Evolutionary conservation across 2,329 filamentous ascomycete genomes (phyloP), one percentile per base, ranked within the genome.

Genomic region (Trichoderma cornu-damae): DNA sequence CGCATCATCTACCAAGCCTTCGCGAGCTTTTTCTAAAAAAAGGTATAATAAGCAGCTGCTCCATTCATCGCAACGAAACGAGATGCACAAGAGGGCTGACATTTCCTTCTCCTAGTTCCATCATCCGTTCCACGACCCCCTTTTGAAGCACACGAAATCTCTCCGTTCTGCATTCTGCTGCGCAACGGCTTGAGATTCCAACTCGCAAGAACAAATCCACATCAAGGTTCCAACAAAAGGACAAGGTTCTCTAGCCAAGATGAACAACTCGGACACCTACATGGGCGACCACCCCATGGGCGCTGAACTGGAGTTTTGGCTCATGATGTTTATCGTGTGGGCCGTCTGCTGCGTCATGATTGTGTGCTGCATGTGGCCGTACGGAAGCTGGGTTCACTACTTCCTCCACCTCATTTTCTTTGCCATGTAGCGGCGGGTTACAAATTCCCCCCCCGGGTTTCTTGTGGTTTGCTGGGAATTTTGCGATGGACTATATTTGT

Each of bases 1-100:
- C 50, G 50, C 22, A 35, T 54, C 30, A 30, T 54, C 26, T 46
- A 44, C 20, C 28, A 44, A 44, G 32, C 50, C 6, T 54, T 54
- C 14, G 44, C 50, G 3, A 30, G 40, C 16, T 54, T 44, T 2
- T 43, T 54, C 28, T 54, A n/a, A 54, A 5, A 2, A 4, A 35
- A 28, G 9, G n/a, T n/a, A n/a, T n/a, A n/a, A n/a, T n/a, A n/a
- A n/a, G n/a, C n/a, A 46, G n/a, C 24, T 18, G 12, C 16, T n/a
- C 5, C 16, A 18, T 16, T 37, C 35, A 37, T 9, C 42, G 7
- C 9, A n/a, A n/a, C 42, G 26, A 26, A 4, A n/a, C 24, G 12
- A 8, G 2, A 2, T 30, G 28, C 26, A 30, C 16, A 2, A 46
- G 18, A 7, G n/a, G n/a, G n/a, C 16, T n/a, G 4, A 16, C n/a